A percentile compares a stretch with the other conserved stretches of the same genome.
Conservation (phyloP, 2,329 filamentous ascomycete genomes). For the Phaeosphaeria sp. region DNA sequence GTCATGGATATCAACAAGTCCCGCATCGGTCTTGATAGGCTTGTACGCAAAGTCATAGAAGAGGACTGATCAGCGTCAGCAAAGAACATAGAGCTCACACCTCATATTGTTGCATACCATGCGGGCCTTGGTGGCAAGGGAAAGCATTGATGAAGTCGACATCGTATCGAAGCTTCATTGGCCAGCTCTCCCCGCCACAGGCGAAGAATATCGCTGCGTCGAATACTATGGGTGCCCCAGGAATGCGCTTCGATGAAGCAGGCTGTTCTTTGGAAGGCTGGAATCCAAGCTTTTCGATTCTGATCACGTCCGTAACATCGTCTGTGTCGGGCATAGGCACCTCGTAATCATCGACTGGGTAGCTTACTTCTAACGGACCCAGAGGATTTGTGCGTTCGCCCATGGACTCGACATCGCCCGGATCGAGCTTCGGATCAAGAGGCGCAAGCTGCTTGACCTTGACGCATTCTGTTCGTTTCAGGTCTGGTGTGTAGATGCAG, state of each 20-base stretch:
- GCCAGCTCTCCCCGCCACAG: constrained; percentile 49
- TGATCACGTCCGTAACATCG: constrained; percentile 68
- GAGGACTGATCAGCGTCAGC: constrained; percentile 55
- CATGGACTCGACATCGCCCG: constrained; percentile 71
- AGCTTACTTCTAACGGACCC: constrained; percentile 66
- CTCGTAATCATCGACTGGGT: constrained; percentile 72
- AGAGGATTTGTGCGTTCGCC: constrained; percentile 71
- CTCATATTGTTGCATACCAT: constrained; percentile 42
- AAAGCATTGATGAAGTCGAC: constrained; percentile 52
- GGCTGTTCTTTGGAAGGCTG: constrained; percentile 53
- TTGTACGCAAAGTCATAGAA: constrained; percentile 75
- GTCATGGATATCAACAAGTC: constrained; percentile 68
- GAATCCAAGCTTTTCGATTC: constrained; percentile 72
- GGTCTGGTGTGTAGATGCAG: constrained; percentile 70
- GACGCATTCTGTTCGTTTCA: constrained; percentile 73
- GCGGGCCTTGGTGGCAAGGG: constrained; percentile 51
- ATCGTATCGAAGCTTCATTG: constrained; percentile 48
- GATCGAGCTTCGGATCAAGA: constrained; percentile 60
- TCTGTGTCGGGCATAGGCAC: constrained; percentile 65
- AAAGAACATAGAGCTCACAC: too few species aligned
- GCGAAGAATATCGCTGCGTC: constrained; percentile 51
- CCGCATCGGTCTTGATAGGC: constrained; percentile 66
- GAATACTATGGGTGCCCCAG: constrained; percentile 44
- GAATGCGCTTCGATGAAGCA: constrained; percentile 25
- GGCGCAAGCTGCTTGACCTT: constrained; percentile 68